Evolutionary conservation across 768 basidiomycete species (phyloP).

Genomic region (Holtermanniella nyarrowii): DNA sequence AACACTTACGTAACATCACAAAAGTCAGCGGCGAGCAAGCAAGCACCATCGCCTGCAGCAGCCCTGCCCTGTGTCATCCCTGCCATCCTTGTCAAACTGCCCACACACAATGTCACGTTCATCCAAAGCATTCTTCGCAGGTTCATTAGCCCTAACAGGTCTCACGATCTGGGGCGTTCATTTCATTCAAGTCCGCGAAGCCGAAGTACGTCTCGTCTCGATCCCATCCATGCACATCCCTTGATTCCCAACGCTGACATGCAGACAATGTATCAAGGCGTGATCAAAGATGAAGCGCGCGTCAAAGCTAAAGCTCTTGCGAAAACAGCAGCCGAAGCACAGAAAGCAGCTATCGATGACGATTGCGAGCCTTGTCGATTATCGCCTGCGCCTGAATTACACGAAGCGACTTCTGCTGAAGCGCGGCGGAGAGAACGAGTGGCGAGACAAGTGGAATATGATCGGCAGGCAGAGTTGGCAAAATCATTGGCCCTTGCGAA

Average conservation of each 20-base stretch:
- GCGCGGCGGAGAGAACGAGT: constrained; percentile 16
- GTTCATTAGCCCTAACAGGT: constrained; percentile 54
- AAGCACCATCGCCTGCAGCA: too few relatives aligned
- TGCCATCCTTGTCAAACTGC: too few relatives aligned
- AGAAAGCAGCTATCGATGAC: constrained; percentile 21
- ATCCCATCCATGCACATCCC: background rate
- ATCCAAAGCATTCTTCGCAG: constrained; percentile 65
- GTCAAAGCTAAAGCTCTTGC: constrained; percentile 54
- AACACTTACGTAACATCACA: too few relatives aligned
- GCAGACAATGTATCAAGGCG: constrained; percentile 85
- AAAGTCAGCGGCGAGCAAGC: too few relatives aligned
- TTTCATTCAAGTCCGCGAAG: constrained; percentile 70
- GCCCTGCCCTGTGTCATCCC: too few relatives aligned
- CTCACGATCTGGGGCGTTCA: constrained; percentile 83
- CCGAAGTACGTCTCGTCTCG: constrained; percentile 49
- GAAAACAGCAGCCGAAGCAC: constrained; percentile 42
- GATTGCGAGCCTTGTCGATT: constrained; percentile 29
- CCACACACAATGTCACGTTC: constrained; percentile 49
- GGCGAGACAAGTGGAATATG: constrained; percentile 29
- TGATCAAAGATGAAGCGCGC: constrained; percentile 77
- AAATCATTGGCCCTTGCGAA: constrained; percentile 20
- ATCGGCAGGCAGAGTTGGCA: constrained; percentile 26
- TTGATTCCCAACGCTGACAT: background rate
- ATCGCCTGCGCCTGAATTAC: constrained; percentile 25
- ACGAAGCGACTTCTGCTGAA: constrained; percentile 21